Evolutionary conservation across 345 rosid species (phyloP), one percentile per base, ranked within the genome.

Genomic region (Gossypium australe): DNA sequence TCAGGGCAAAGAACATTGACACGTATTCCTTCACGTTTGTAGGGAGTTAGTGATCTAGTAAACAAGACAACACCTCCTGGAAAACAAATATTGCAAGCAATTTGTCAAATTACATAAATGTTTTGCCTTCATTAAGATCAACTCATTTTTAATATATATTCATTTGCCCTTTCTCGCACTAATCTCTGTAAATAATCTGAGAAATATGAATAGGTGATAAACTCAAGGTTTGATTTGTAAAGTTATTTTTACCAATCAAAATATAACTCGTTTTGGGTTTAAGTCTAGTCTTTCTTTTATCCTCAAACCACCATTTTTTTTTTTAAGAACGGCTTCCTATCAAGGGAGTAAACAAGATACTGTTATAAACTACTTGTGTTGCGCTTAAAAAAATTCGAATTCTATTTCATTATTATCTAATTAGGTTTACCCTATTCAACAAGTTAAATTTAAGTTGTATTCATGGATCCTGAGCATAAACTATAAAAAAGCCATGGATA

Each of bases 1-100:
- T 93, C 98, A n/a, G 98, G 98, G 84, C 98, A 94, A 83, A 94
- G 95, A 69, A 87, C 98, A 81, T 94, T 94, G 79, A 91, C 59
- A 29, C 98, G 92, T 68, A 94, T 92, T 71, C 98, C 98, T 78
- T 74, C 77, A 52, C 84, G 90, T 80, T 78, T 85, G 65, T 74
- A 82, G 27, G 81, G 81, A 13, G 69, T 83, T 60, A 94, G 87
- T 71, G 98, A 86, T 83, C 98, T 89, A 51, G 98, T 89, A 84
- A 94, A 94, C 84, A 94, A 75, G 47, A 91, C 80, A 77, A 94
- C 93, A 55, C 98, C 98, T 8, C 86, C 98, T 94, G 80, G 44
- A 68, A 68, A 73, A 61, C 58, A 73, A 64, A 80, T 14, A 52
- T 14, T 52, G 38, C 29, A 61, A 44, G 44, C 59, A 51, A 51